A percentile compares a stretch with the other conserved stretches of the same genome.
Evolutionary conservation across 441 rosid species (phyloP).

Genomic region (Croton setiger): DNA sequence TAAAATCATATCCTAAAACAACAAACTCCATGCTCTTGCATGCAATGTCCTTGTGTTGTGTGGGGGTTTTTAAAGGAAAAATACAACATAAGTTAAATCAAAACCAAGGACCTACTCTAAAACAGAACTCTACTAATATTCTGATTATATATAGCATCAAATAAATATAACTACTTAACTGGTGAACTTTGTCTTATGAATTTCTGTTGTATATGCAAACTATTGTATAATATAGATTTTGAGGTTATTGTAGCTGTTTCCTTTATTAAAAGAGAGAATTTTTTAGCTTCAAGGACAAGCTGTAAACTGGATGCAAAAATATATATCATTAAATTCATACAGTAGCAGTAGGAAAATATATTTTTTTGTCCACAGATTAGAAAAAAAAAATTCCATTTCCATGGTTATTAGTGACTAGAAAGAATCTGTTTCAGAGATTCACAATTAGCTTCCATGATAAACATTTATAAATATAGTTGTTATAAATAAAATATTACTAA

Average conservation of each 20-base stretch:
- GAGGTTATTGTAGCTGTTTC: neutral
- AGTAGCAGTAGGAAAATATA: neutral
- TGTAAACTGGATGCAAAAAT: neutral
- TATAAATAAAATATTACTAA: neutral
- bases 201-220: neutral
- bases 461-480: slow-evolving; percentile 1
- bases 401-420: neutral
- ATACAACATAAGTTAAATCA: neutral
- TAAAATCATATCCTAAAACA: neutral
- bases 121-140: neutral
- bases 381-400: neutral
- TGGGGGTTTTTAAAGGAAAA: slow-evolving; percentile 8
- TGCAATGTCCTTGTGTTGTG: no score
- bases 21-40: neutral
- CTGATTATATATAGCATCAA: neutral
- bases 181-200: neutral
- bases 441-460: neutral
- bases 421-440: neutral
- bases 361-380: neutral
- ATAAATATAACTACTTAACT: neutral
- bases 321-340: neutral
- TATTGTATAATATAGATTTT: neutral
- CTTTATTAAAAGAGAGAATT: neutral
- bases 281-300: neutral
- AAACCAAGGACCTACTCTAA: neutral